Base-by-base conservation (phyloP, 805 yeast species). In the Myxozyma vanderwaltii region DNA sequence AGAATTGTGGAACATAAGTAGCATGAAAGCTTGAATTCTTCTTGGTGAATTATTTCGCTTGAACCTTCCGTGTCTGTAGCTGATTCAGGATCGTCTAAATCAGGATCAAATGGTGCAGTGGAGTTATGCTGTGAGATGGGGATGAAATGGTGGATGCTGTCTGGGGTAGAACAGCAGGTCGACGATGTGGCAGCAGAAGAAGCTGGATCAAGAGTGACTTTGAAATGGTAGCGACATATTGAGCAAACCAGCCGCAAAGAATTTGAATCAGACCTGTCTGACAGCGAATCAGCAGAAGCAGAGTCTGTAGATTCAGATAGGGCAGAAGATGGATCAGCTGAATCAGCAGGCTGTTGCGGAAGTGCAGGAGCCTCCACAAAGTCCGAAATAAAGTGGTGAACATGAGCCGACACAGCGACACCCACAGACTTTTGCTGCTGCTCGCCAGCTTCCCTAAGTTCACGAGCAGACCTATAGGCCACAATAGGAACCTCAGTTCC, bases 211-310 rank as follows among this genome's bases (percentile, higher is more conserved):
- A 54, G 29, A 12, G 27, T 23, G 21, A 61, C 23, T 6, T 12
- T 26, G 27, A 60, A 40, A 36, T 61, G 65, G 36, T 49, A 55
- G 27, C 64, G 51, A 43, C 65, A 61, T 15, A 55, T 43, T 2
- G 54, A n/a, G 54, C 65, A 61, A 8, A 61, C 39, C n/a, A 59
- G 19, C 15, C 39, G 41, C 15, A 29, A 23, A 10, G 6, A 19
- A 35, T 31, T 10, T 13, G 19, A 15, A n/a, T n/a, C n/a, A n/a
- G n/a, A n/a, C n/a, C n/a, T 15, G 39, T 27, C 36, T 15, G 44
- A n/a, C n/a, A n/a, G 17, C 10, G 45, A 17, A 15, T 19, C 33
- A 15, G 43, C 35, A 27, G 48, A 3, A n/a, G 27, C 27, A 21
- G 29, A n/a, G 23, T 40, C 58, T 33, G n/a, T n/a, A n/a, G n/a